A percentile compares a stretch with the other conserved stretches of the same genome.
Conservation (phyloP, 2,329 filamentous ascomycete genomes). For the Phialemoniopsis sp. region DNA sequence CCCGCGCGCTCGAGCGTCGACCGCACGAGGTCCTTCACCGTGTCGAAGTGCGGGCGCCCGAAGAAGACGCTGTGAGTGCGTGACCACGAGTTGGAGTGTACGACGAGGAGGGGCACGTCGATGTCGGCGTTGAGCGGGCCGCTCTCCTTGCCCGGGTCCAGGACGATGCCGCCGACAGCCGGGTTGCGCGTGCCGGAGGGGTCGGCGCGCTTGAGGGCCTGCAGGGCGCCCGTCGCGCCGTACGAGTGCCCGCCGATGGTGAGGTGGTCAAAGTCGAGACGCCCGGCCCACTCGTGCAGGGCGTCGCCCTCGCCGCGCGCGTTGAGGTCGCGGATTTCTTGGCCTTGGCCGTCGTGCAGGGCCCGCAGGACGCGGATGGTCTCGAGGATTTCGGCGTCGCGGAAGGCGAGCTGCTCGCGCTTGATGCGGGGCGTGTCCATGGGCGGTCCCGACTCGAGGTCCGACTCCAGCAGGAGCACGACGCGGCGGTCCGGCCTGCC, state of each 20-base stretch:
- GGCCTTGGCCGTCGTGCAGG: constrained; percentile 34
- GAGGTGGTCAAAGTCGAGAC: constrained; percentile 51
- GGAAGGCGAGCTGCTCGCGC: constrained; percentile 41
- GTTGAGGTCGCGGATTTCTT: constrained; percentile 31
- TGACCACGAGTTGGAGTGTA: constrained; percentile 65
- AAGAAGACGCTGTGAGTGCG: constrained; percentile 52
- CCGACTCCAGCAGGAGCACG: constrained; percentile 27
- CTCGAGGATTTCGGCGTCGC: constrained; percentile 45
- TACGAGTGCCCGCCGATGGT: constrained; percentile 79
- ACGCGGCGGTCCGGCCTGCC: constrained; percentile 20
- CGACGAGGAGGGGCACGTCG: constrained; percentile 52
- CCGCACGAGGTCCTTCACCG: constrained; percentile 52
- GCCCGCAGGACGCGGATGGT: constrained; percentile 31
- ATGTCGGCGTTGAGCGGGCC: constrained; percentile 58
- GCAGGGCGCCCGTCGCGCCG: constrained; percentile 60
- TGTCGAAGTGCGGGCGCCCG: constrained; percentile 60
- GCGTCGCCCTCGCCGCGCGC: constrained; percentile 37
- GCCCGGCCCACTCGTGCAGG: constrained; percentile 43
- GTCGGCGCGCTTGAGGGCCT: constrained; percentile 34
- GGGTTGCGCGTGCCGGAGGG: constrained; percentile 24
- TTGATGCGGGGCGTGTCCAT: constrained; percentile 28
- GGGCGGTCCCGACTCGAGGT: constrained; percentile 27
- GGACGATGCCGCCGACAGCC: constrained; percentile 54
- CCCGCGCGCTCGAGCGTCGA: constrained; percentile 37
- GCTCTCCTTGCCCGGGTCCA: constrained; percentile 63